Evolutionary conservation across 2,329 filamentous ascomycete species (phyloP).

Genomic region (Scedosporium dehoogii): DNA sequence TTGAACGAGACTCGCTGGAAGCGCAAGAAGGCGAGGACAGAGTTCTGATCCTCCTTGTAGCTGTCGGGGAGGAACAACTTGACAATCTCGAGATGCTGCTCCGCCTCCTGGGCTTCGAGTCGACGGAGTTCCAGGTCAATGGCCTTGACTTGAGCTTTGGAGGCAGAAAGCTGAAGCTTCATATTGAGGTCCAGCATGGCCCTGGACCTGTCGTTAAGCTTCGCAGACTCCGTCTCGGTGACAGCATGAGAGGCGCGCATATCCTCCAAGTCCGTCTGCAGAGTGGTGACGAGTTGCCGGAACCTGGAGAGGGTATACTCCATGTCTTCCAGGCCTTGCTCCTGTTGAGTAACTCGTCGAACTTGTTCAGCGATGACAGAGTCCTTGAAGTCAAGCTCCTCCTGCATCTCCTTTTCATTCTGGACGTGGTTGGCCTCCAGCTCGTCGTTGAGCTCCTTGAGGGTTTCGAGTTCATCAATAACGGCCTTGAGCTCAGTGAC

Average conservation of each 20-base stretch:
- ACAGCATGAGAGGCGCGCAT: slow-evolving; percentile 87
- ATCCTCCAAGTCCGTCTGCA: slow-evolving; percentile 82
- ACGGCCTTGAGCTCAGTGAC: slow-evolving; percentile 73
- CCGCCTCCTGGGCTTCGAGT: slow-evolving; percentile 79
- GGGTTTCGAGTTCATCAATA: slow-evolving; percentile 77
- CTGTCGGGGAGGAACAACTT: slow-evolving; percentile 81
- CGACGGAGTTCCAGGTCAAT: slow-evolving; percentile 84
- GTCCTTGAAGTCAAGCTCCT: slow-evolving; percentile 85
- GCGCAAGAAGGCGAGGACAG: slow-evolving; percentile 76
- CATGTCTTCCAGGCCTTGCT: slow-evolving; percentile 72
- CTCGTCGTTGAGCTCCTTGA: slow-evolving; percentile 91
- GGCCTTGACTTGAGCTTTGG: slow-evolving; percentile 87
- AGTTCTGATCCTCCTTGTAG: slow-evolving; percentile 71
- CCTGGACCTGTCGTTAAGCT: slow-evolving; percentile 76
- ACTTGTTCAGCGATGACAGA: slow-evolving; percentile 73
- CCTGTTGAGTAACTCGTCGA: slow-evolving; percentile 63
- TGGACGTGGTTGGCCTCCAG: slow-evolving; percentile 89
- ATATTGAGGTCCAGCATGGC: slow-evolving; percentile 96
- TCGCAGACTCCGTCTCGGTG: slow-evolving; percentile 84
- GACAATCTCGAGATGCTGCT: slow-evolving; percentile 80
- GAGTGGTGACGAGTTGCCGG: slow-evolving; percentile 73
- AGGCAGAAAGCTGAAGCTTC: slow-evolving; percentile 81
- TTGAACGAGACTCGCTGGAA: slow-evolving; percentile 89
- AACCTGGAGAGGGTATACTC: slow-evolving; percentile 86
- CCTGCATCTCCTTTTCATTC: slow-evolving; percentile 86